Evolutionary conservation across 2,329 filamentous ascomycete species (phyloP).

Genomic region (Neopestalotiopsis sp.): DNA sequence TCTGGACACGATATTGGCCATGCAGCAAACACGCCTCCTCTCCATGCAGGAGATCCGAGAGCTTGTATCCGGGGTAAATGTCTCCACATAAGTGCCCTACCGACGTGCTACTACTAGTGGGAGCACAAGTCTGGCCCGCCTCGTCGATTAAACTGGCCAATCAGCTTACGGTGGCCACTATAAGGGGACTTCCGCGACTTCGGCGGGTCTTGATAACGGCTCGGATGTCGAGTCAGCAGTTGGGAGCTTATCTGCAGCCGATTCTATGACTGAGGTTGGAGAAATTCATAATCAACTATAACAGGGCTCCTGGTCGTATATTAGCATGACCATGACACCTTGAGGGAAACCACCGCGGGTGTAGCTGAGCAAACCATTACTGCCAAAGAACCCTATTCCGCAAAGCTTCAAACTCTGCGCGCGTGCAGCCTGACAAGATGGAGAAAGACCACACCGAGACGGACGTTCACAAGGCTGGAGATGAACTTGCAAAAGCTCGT

Average conservation of each 20-base stretch:
- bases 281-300: background rate
- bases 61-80: slow-evolving; percentile 14
- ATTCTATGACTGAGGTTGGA: background rate
- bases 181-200: background rate
- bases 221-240: background rate
- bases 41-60: slow-evolving; percentile 9
- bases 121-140: background rate
- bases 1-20: background rate
- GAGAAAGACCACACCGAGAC: background rate
- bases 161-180: background rate
- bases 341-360: background rate
- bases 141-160: slow-evolving; percentile 16
- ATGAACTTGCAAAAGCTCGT: background rate
- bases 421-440: background rate
- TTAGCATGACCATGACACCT: background rate
- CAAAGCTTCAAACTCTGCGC: background rate
- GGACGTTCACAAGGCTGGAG: background rate
- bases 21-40: background rate
- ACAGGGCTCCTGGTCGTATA: background rate
- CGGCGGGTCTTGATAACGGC: slow-evolving; percentile 5
- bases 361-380: background rate
- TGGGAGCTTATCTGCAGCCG: slow-evolving; percentile 4
- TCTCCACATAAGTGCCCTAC: background rate
- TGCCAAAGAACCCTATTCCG: background rate
- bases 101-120: background rate